These are phyloP conservation scores for Candida sojae DNA, from an alignment of 1,139 yeast genomes.

Conservation along the genomic window DNA sequence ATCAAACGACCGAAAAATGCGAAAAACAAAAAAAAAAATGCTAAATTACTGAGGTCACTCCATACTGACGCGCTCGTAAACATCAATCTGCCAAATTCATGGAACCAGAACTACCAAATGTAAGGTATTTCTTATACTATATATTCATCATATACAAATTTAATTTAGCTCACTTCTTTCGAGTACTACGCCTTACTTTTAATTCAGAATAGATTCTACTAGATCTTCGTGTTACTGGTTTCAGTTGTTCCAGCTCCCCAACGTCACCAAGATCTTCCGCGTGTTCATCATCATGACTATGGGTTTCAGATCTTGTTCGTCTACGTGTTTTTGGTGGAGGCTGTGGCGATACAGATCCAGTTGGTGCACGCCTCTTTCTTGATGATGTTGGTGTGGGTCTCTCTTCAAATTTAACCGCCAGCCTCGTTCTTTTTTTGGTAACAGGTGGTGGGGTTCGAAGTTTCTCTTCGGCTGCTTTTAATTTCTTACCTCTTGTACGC, in stretches of 20 bases:
- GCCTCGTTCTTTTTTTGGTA: constrained; percentile 31
- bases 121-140: too few relatives aligned
- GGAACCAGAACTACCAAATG: too few relatives aligned
- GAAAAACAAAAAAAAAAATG: too few relatives aligned
- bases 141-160: too few relatives aligned
- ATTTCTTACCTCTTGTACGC: constrained; percentile 18
- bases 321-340: constrained; percentile 20
- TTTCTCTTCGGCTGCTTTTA: constrained; percentile 12
- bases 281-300: constrained; percentile 19
- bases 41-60: too few relatives aligned
- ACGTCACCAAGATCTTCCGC: constrained; percentile 9
- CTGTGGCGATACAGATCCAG: constrained; percentile 14
- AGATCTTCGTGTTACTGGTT: constrained; percentile 21
- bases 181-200: constrained; percentile 28
- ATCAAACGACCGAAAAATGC: too few relatives aligned
- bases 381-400: constrained; percentile 13
- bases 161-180: constrained; percentile 20
- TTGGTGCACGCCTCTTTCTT: constrained; percentile 11
- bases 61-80: too few relatives aligned
- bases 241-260: constrained; percentile 11
- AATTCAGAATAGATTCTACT: constrained; percentile 17
- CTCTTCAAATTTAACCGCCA: constrained; percentile 24
- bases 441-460: constrained; percentile 12
- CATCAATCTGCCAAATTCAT: too few relatives aligned
- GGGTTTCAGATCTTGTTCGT: constrained; percentile 29